Percentiles rank a stretch among this genome's conserved stretches.
Conservation (phyloP, 345 rosid species). For the Hibiscus tridactylites region DNA sequence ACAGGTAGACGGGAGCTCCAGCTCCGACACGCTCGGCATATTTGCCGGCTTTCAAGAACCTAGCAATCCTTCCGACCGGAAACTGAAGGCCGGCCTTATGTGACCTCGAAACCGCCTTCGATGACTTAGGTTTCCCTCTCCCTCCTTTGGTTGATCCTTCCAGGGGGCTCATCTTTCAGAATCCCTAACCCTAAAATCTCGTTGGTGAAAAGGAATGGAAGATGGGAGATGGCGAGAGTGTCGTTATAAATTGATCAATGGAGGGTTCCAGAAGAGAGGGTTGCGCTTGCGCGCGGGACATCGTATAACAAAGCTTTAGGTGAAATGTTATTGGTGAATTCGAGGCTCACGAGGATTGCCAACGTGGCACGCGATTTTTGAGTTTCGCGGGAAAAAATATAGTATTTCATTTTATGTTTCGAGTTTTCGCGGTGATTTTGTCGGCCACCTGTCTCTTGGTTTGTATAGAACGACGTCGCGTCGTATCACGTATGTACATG, state of each 20-base stretch:
- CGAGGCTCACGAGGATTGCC: conserved; percentile 29
- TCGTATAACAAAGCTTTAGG: conserved; percentile 20
- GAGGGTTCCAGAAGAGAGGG: neutral
- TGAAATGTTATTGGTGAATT: conserved; percentile 20
- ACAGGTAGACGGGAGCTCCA: conserved; percentile 74
- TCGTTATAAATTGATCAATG: neutral
- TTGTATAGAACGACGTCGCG: neutral
- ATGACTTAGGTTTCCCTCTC: conserved; percentile 56
- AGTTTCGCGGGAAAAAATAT: conserved; percentile 26
- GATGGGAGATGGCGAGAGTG: neutral
- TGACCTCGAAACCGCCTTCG: conserved; percentile 62
- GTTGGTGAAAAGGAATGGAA: neutral
- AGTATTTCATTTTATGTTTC: neutral
- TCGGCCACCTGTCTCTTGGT: neutral
- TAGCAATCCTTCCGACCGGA: conserved; percentile 69
- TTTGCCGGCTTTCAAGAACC: conserved; percentile 71
- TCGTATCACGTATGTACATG: too few species aligned
- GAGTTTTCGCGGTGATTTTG: neutral
- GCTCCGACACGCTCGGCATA: conserved; percentile 81
- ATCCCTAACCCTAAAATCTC: conserved; percentile 9
- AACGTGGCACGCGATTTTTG: conserved; percentile 23
- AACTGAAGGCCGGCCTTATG: conserved; percentile 78
- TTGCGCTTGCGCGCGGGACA: too few species aligned
- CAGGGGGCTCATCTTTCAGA: conserved; percentile 39
- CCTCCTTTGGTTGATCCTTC: conserved; percentile 58